Conservation (phyloP, 2,329 filamentous ascomycete genomes). For the Penicillium vulpinum region DNA sequence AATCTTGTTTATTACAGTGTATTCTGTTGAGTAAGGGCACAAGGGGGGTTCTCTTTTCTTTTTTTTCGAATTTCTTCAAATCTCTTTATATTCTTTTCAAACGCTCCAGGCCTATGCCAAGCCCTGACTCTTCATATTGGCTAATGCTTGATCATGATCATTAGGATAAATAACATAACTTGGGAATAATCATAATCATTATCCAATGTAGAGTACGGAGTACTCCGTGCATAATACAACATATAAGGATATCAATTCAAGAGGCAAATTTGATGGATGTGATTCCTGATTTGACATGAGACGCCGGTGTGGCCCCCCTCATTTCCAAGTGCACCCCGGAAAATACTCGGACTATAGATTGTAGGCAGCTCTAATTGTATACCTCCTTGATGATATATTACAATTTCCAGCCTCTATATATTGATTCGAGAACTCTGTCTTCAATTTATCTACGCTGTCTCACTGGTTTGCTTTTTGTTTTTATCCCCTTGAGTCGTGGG, state of each 20-base stretch:
- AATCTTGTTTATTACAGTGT: background rate
- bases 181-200: background rate
- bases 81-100: no score
- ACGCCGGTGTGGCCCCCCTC: slow-evolving; percentile 5
- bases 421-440: no score
- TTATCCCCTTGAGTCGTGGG: background rate
- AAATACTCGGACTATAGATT: slow-evolving; percentile 1
- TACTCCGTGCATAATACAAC: background rate
- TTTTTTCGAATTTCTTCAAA: background rate
- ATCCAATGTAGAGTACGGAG: no score
- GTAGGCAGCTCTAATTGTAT: background rate
- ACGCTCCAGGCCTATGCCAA: background rate
- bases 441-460: background rate
- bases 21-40: slow-evolving; percentile 7
- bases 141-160: no score
- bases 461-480: background rate
- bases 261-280: background rate
- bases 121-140: background rate
- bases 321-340: slow-evolving; percentile 6
- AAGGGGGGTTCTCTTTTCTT: background rate
- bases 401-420: background rate
- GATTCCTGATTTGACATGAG: slow-evolving; percentile 11
- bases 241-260: background rate
- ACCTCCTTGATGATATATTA: background rate
- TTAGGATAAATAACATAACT: no score